phyloP scores from a whole-genome alignment of 202 grass and related monocot genomes.

The Saccharum hybrid region DNA sequence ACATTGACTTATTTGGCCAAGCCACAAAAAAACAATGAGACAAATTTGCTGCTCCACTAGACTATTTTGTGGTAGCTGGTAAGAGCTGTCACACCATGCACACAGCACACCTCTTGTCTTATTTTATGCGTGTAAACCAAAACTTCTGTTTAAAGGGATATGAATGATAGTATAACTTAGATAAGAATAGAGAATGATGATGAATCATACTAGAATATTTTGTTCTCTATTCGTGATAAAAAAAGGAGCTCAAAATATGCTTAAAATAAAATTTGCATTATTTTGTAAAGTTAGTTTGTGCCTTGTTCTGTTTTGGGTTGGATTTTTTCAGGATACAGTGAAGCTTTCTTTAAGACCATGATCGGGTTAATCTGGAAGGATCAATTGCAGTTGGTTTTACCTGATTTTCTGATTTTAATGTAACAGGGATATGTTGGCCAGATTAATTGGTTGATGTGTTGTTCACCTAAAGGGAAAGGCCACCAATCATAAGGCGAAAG shows the following conservation, averaged over 20 bases:
- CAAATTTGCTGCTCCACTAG: not conserved
- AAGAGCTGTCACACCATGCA: not conserved
- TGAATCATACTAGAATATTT: not conserved
- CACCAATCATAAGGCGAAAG: conserved; percentile 25
- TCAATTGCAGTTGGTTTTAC: not conserved
- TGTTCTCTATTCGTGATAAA: not conserved
- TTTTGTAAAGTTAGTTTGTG: not conserved
- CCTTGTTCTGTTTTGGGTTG: not conserved
- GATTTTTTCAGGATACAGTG: not conserved
- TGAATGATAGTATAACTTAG: not conserved
- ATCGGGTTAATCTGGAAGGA: not conserved
- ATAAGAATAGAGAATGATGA: not conserved
- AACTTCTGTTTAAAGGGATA: not conserved
- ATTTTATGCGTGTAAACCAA: not conserved
- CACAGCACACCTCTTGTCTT: not conserved
- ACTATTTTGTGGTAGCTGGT: not conserved
- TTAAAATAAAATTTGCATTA: not conserved
- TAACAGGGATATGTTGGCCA: not conserved
- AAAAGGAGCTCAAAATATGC: not conserved
- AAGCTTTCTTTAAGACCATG: not conserved
- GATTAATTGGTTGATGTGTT: conserved; percentile 4
- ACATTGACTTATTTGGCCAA: conserved; percentile 8
- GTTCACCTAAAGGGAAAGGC: not conserved
- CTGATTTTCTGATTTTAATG: not conserved
- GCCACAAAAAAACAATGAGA: conserved; percentile 13